Evolutionary conservation across 2,329 filamentous ascomycete genomes (phyloP), one percentile per base, ranked within the genome.

Genomic region (Orbilia javanica): DNA sequence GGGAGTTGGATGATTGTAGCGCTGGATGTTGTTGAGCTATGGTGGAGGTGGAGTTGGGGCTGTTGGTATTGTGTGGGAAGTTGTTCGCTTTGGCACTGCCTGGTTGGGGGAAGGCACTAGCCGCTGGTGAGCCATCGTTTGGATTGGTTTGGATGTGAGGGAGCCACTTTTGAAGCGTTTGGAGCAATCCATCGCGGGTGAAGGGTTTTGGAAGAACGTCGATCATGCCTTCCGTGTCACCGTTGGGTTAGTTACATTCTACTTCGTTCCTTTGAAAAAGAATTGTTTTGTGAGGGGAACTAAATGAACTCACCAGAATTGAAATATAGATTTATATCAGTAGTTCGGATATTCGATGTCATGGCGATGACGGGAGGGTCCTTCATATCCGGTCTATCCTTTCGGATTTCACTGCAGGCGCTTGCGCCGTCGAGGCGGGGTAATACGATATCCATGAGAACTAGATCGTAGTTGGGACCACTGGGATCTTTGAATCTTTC

Each of bases 271-370:
- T 36, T n/a, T n/a, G n/a, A n/a, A n/a, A n/a, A n/a, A 15, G 11
- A 1, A 15, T 39, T 39, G 36, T 15, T 39, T 3, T 11, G 18
- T 15, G 42, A n/a, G n/a, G 42, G 4, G 42, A 18, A 39, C 5
- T 4, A 8, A 39, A 39, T 57, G 11, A 27, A 11, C 91, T 86
- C 88, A 96, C 94, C 96, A 85, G 97, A 94, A 82, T 95, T 91
- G 86, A 97, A 98, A 83, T 99, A 99, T 86, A 96, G 94, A 67
- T 95, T 93, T 79, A 98, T 96, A 83, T 99, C 96, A 82, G 97
- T 95, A 78, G 93, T 94, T 80, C 96, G 90, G 80, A 99, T 98
- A 83, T 98, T 99, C 2, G 95, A 97, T 2, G 96, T 99, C 96
- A 99, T 98, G 55, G 96, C 96, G 74, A 99, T 93, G 82, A 99